Base-by-base conservation (phyloP, 768 basidiomycete species). In the Boletus rufocinnamomeus region DNA sequence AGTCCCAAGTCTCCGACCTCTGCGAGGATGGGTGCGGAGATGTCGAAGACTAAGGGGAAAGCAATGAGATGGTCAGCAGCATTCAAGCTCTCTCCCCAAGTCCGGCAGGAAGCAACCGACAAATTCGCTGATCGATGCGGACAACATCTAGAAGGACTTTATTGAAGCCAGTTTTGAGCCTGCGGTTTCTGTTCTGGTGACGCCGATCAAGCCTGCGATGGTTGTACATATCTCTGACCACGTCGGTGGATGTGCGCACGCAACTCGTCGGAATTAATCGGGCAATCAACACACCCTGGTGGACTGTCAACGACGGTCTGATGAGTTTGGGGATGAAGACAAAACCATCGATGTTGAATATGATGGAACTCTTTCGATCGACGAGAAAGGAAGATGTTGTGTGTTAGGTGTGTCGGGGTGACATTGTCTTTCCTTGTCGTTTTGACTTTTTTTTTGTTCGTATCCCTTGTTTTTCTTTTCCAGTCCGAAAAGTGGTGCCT, bases 101-200 rank as follows among this genome's bases (percentile, higher is more conserved):
- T 61, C 74, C 71, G 0, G 63, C 63, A 10, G 46, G 53, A 75
- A 76, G 46, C 70, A 68, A 40, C 72, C 74, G 13, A 69, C 69
- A 40, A 74, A 77, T 61, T 74, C 74, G 7, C 75, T 75, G 1
- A 58, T 75, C 21, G 78, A 79, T 57, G 49, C 64, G 4, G 71
- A 71, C 14, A 67, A 65, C 21, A 71, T 75, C 57, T 73, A 72
- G 46, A 67, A 52, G 61, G 79, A 79, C 46, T 83, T 83, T 54
- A 58, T 82, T 60, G 73, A 75, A 17, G 66, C 74, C n/a, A 80
- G 80, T 35, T 82, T 82, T 60, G 66, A 68, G n/a, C 78, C 79
- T 17, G 37, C 17, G 6, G 1, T 6, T 19, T 52, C 47, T 30
- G 47, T 50, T 1, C 50, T 61, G 11, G 58, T 23, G 50, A 50